A percentile compares a stretch with the other conserved stretches of the same genome.
These are phyloP conservation scores for Flaveria ramosissima DNA, from an alignment of 129 eudicot species.

Conservation along the genomic window DNA sequence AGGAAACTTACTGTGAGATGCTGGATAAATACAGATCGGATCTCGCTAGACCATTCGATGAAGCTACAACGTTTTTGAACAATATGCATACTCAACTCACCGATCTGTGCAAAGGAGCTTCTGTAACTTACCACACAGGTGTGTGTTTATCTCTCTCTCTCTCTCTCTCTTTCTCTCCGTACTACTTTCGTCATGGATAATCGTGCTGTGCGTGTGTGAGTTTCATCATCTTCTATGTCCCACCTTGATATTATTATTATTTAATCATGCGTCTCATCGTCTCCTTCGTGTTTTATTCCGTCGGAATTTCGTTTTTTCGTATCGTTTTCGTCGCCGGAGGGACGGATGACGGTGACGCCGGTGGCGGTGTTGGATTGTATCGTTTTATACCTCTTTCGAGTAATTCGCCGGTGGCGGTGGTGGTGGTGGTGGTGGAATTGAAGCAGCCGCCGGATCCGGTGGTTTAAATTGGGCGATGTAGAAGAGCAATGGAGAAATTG, in stretches of 20 bases:
- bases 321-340: neutral
- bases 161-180: neutral
- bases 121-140: slow-evolving; percentile 43
- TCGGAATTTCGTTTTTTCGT: slow-evolving; percentile 7
- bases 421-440: neutral
- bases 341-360: neutral
- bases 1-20: slow-evolving; percentile 60
- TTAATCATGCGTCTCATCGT: slow-evolving; percentile 10
- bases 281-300: neutral
- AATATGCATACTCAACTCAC: slow-evolving; percentile 55
- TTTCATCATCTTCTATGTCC: slow-evolving; percentile 32
- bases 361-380: neutral
- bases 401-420: no score
- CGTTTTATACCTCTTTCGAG: no score
- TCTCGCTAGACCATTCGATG: slow-evolving; percentile 53
- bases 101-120: slow-evolving; percentile 50
- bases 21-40: slow-evolving; percentile 54
- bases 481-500: slow-evolving; percentile 7
- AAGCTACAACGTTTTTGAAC: slow-evolving; percentile 55
- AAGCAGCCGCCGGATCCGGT: neutral
- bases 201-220: slow-evolving; percentile 17
- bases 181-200: slow-evolving; percentile 22
- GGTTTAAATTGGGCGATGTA: neutral
- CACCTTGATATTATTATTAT: slow-evolving; percentile 21
- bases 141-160: slow-evolving; percentile 7